Evolutionary conservation across 345 rosid genomes (phyloP).

Genomic region (Gossypioides kirkii): DNA sequence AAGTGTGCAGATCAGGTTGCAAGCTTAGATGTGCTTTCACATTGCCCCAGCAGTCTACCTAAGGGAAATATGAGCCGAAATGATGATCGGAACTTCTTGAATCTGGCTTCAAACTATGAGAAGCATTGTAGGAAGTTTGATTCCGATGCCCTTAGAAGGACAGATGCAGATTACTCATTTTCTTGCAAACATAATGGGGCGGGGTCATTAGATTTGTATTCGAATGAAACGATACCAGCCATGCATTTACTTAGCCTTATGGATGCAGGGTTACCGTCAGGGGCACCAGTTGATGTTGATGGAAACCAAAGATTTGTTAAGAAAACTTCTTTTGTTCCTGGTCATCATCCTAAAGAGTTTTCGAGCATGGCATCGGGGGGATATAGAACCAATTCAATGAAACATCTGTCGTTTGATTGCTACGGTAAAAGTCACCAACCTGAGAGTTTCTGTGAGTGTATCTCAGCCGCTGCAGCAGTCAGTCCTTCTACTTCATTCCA

Average conservation of each 20-base stretch:
- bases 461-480: constrained; percentile 30
- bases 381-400: constrained; percentile 33
- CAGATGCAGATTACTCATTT: constrained; percentile 35
- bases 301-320: constrained; percentile 39
- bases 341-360: constrained; percentile 40
- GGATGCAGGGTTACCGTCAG: constrained; percentile 62
- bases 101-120: constrained; percentile 32
- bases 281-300: constrained; percentile 40
- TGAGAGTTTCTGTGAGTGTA: constrained; percentile 27
- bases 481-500: constrained; percentile 54
- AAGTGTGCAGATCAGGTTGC: constrained; percentile 30
- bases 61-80: constrained; percentile 28
- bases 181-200: constrained; percentile 46
- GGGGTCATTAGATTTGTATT: constrained; percentile 45
- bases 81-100: constrained; percentile 31
- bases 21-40: constrained; percentile 28
- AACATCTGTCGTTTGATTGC: constrained; percentile 30
- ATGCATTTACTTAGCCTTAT: constrained; percentile 88
- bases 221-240: constrained; percentile 83
- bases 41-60: constrained; percentile 23
- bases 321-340: constrained; percentile 40
- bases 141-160: constrained; percentile 30
- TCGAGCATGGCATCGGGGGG: constrained; percentile 36
- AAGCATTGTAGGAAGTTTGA: constrained; percentile 44
- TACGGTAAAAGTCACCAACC: constrained; percentile 34